phyloP scores from a whole-genome alignment of 2,329 filamentous ascomycete species.

The Ophiostoma piceae region DNA sequence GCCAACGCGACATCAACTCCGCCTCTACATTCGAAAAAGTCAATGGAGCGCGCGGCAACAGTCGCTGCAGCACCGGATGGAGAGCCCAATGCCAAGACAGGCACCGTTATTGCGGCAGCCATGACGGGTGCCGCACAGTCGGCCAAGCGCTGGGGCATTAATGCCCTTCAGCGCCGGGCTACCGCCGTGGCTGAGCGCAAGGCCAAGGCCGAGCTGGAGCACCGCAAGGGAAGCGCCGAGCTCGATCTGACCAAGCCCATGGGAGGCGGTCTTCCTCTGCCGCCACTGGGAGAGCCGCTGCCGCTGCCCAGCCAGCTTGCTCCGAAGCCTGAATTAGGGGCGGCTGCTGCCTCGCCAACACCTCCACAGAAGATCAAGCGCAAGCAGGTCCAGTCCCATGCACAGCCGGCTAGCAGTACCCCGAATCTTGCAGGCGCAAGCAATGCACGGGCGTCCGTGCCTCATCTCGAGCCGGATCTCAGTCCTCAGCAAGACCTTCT shows the following conservation, averaged over 20 bases:
- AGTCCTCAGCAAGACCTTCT: constrained; percentile 21
- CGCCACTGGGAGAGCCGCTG: constrained; percentile 73
- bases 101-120: constrained; percentile 44
- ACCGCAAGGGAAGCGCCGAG: constrained; percentile 23
- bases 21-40: background rate
- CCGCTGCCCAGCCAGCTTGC: constrained; percentile 39
- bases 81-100: constrained; percentile 38
- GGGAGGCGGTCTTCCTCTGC: constrained; percentile 74
- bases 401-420: background rate
- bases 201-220: constrained; percentile 5
- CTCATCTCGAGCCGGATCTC: background rate
- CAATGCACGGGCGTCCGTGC: background rate
- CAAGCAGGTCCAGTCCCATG: constrained; percentile 17
- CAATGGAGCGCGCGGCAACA: constrained; percentile 4
- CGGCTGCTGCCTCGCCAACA: background rate
- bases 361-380: constrained; percentile 14
- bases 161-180: constrained; percentile 44
- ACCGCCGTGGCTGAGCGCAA: constrained; percentile 21
- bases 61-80: background rate
- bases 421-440: background rate
- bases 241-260: constrained; percentile 61
- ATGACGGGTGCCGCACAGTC: constrained; percentile 52
- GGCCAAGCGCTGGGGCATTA: constrained; percentile 56
- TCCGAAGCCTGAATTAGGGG: background rate
- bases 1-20: background rate